These are phyloP conservation scores for Musa balbisiana DNA, from an alignment of 202 grass and related monocot species.

Conservation along the genomic window DNA sequence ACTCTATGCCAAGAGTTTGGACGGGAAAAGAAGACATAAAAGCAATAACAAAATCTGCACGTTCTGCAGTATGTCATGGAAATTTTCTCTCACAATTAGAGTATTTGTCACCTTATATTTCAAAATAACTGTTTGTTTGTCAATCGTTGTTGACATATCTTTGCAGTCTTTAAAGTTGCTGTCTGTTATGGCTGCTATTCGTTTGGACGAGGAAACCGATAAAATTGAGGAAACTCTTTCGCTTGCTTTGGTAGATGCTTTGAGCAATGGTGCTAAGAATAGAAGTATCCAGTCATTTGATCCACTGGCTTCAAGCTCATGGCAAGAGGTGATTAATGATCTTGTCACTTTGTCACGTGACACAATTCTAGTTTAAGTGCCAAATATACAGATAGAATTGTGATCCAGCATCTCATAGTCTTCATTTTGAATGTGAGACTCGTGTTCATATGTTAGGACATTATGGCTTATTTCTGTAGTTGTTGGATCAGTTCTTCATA, in stretches of 20 bases:
- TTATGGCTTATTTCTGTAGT: too few species aligned
- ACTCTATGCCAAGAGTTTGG: conserved; percentile 97
- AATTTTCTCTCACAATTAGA: background rate
- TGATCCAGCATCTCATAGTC: background rate
- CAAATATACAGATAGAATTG: background rate
- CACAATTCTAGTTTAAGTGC: background rate
- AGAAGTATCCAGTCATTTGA: conserved; percentile 70
- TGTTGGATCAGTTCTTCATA: too few species aligned
- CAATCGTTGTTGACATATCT: conserved; percentile 2
- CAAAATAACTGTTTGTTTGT: background rate
- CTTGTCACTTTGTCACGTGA: background rate
- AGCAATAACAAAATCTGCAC: conserved; percentile 92
- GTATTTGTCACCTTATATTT: background rate
- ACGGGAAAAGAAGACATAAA: conserved; percentile 98
- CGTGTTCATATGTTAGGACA: too few species aligned
- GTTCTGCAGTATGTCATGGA: conserved; percentile 52
- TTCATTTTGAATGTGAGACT: background rate
- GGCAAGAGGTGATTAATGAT: conserved; percentile 67
- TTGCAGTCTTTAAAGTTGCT: conserved; percentile 94
- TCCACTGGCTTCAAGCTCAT: conserved; percentile 87
- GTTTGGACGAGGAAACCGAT: conserved; percentile 76
- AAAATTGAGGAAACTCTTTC: conserved; percentile 70
- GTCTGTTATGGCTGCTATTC: conserved; percentile 81
- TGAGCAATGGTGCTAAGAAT: conserved; percentile 44
- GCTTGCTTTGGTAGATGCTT: conserved; percentile 64